phyloP scores from a whole-genome alignment of 768 basidiomycete genomes.

The Boletus barrowsii region DNA sequence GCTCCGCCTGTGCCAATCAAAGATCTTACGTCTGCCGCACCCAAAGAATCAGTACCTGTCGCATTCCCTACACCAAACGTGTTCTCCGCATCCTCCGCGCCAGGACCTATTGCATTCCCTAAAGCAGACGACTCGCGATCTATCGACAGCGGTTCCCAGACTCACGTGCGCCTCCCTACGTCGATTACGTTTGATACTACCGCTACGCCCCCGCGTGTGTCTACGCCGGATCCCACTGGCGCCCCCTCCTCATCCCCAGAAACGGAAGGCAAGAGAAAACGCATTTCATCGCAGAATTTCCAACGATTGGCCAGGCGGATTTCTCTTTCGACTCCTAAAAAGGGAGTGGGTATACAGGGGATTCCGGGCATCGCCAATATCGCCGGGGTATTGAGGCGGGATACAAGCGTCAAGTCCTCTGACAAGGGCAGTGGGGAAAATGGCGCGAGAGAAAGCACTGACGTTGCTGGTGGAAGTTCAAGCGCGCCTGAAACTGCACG shows the following conservation, averaged over 20 bases:
- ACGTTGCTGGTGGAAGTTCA: conserved; percentile 17
- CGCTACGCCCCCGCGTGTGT: conserved; percentile 58
- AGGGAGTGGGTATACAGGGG: conserved; percentile 48
- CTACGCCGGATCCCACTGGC: conserved; percentile 66
- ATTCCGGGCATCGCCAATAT: conserved; percentile 31
- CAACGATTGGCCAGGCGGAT: conserved; percentile 75
- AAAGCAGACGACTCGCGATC: conserved; percentile 35
- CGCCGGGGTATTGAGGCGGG: conserved; percentile 29
- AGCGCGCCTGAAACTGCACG: conserved; percentile 42
- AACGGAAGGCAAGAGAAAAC: conserved; percentile 72
- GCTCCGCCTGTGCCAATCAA: conserved; percentile 29
- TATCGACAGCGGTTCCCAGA: conserved; percentile 26
- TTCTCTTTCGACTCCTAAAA: conserved; percentile 58
- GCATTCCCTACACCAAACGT: conserved; percentile 24
- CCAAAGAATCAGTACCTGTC: conserved; percentile 8
- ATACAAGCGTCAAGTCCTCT: conserved; percentile 33
- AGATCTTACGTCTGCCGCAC: conserved; percentile 23
- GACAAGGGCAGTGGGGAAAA: conserved; percentile 39
- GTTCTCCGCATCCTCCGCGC: conserved; percentile 36
- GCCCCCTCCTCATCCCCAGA: conserved; percentile 58
- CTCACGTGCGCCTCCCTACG: conserved; percentile 26
- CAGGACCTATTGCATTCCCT: conserved; percentile 41
- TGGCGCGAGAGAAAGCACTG: conserved; percentile 14
- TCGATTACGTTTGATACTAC: conserved; percentile 63
- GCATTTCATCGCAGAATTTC: conserved; percentile 84